Evolutionary conservation across 192 early-diverging fungal genomes (phyloP), one percentile per base, ranked within the genome.

Genomic region (Coemansia sp.): DNA sequence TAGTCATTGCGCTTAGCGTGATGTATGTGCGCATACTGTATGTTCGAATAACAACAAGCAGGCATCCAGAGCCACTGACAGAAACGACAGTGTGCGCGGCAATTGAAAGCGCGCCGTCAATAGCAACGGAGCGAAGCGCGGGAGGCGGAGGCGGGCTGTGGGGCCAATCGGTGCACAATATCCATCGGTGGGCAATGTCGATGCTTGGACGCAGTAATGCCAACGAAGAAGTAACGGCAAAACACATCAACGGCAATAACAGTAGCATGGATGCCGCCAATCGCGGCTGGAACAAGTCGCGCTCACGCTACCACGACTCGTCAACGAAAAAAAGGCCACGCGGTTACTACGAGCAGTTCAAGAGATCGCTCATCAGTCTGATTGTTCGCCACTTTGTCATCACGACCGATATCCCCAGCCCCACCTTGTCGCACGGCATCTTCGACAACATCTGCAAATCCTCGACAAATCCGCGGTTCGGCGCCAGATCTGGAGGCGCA

Each of bases 401-500:
- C 45, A 71, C 72, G 66, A 77, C 72, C 41, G 72, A 74, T 45
- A 82, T 82, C 22, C 80, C 80, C 0, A 82, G 79, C 69, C 74
- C 79, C 2, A 80, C 78, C 10, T 10, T 80, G 5, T 37, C 73
- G 7, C 60, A 67, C n/a, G 67, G 62, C 61, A 81, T 81, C 48
- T 81, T 76, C 12, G 67, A 76, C 65, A 48, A 37, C 22, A 72
- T 75, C 26, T 69, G 63, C 49, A 62, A 47, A 13, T 54, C 51
- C 19, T 54, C 51, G 47, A n/a, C 6, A 16, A 49, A 49, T 1
- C 47, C 47, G 9, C 47, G 1, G 47, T 16, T n/a, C 15, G 47
- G 47, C 26, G 26, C 26, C 26, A 26, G 26, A 26, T 26, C 46
- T 47, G 46, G 12, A 0, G 12, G 46, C 46, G 16, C 46, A 47